phyloP scores from a whole-genome alignment of 192 early-diverging fungal genomes.

The Coemansia aciculifera region DNA sequence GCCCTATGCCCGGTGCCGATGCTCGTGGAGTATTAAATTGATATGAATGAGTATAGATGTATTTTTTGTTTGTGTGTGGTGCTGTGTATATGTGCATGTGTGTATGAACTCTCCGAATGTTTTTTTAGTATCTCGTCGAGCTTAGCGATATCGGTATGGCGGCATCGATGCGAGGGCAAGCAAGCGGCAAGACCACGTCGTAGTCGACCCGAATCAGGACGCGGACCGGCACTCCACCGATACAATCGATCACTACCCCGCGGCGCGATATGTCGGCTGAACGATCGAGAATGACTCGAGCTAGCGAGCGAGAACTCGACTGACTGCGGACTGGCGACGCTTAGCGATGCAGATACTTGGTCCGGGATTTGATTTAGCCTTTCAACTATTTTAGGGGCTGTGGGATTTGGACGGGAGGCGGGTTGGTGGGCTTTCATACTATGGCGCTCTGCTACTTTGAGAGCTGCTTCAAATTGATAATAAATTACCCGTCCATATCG shows the following conservation, averaged over 20 bases:
- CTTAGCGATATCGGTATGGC: not conserved
- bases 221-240: not conserved
- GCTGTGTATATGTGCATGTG: not conserved
- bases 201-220: not conserved
- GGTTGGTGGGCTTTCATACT: slow-evolving; percentile 32
- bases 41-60: not conserved
- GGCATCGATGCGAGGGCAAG: not conserved
- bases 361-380: not conserved
- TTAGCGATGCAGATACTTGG: not conserved
- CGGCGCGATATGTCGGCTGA: not conserved
- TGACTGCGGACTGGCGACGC: not conserved
- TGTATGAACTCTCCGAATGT: not conserved
- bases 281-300: not conserved
- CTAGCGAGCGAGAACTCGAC: not conserved
- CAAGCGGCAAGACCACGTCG: not conserved
- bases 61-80: not conserved
- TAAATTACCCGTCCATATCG: not conserved
- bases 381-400: not conserved
- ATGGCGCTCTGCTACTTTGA: not conserved
- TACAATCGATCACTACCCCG: not conserved
- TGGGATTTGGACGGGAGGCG: slow-evolving; percentile 38
- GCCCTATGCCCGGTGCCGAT: not conserved
- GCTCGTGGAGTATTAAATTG: not conserved
- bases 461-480: not conserved
- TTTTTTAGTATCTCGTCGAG: not conserved